A percentile compares a stretch with the other conserved stretches of the same genome.
phyloP scores from a whole-genome alignment of 1,139 yeast genomes.

The Debaryomyces fabryi region DNA sequence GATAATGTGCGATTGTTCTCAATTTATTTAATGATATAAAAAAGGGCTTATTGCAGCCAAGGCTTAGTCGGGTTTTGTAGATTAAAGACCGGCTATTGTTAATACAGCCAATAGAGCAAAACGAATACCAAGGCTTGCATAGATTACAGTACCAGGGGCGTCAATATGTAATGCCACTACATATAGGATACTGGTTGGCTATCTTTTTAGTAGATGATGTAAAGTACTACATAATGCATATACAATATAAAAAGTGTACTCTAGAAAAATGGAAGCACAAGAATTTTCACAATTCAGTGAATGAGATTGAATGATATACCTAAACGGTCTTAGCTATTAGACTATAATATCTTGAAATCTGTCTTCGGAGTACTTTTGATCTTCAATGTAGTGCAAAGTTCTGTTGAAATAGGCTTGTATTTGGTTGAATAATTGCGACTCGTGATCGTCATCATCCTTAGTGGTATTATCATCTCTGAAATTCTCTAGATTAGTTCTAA shows the following conservation, averaged over 20 bases:
- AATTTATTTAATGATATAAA: neutral
- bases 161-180: neutral
- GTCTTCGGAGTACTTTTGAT: conserved; percentile 67
- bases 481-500: conserved; percentile 71
- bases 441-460: conserved; percentile 37
- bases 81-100: neutral
- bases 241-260: neutral
- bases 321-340: conserved; percentile 6
- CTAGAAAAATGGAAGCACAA: neutral
- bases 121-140: neutral
- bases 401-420: conserved; percentile 55
- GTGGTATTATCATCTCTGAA: conserved; percentile 34
- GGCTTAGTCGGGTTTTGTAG: conserved; percentile 2
- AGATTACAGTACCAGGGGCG: neutral
- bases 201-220: neutral
- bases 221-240: neutral
- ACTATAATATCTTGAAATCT: conserved; percentile 51
- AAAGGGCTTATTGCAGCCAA: conserved; percentile 2
- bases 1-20: neutral
- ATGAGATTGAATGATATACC: neutral
- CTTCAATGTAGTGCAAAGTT: conserved; percentile 65
- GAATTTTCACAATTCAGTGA: neutral
- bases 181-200: neutral
- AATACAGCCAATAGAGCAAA: neutral
- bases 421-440: conserved; percentile 35